A percentile compares a stretch with the other conserved stretches of the same genome.
phyloP scores from a whole-genome alignment of 2,329 filamentous ascomycete species.

The Aspergillus sojae region DNA sequence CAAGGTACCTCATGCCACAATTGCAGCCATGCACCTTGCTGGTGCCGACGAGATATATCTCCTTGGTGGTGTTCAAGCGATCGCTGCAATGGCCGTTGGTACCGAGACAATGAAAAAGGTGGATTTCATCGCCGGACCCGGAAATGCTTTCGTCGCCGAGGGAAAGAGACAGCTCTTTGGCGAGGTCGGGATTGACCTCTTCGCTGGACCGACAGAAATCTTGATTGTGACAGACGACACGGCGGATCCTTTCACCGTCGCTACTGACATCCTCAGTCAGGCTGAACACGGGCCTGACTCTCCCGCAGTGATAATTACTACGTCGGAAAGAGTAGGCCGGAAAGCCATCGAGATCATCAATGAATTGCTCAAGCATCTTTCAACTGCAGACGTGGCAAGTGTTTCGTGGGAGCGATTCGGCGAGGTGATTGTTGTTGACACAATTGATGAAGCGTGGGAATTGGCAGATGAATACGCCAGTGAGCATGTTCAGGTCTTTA shows the following conservation, averaged over 20 bases:
- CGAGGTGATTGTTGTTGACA: background rate
- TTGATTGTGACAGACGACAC: background rate
- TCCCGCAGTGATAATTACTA: background rate
- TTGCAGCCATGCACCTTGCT: background rate
- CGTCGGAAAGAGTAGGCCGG: background rate
- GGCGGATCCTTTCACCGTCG: background rate
- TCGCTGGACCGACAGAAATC: background rate
- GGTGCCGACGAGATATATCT: background rate
- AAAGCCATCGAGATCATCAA: background rate
- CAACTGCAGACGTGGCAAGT: background rate
- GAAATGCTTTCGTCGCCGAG: background rate
- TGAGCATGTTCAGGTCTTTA: slow-evolving; percentile 32
- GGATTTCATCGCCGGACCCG: background rate
- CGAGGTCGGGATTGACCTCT: background rate
- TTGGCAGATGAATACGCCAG: background rate
- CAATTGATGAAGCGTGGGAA: background rate
- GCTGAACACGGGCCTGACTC: background rate
- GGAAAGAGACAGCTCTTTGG: background rate
- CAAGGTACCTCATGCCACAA: background rate
- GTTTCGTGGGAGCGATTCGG: background rate
- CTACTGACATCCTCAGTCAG: background rate
- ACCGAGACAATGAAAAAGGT: background rate
- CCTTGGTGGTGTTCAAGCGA: background rate
- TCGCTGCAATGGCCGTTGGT: background rate
- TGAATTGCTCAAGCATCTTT: background rate